A percentile compares a stretch with the other conserved stretches of the same genome.
These are phyloP conservation scores for Cyberlindnera euphorbiae DNA, from an alignment of 805 yeast species.

Conservation along the genomic window DNA sequence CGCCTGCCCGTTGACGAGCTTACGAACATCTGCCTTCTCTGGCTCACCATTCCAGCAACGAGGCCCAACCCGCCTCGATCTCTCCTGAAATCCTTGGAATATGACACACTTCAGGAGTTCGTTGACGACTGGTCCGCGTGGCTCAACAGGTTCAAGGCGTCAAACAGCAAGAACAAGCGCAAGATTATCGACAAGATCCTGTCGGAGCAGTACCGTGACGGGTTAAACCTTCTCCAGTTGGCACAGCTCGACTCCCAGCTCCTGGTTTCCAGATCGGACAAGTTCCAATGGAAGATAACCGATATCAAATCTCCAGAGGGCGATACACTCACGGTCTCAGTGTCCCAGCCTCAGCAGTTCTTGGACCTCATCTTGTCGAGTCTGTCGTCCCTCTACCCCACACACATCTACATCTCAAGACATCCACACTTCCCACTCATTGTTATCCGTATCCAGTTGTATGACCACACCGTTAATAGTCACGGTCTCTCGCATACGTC, in stretches of 20 bases:
- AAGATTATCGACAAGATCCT: conserved; percentile 21
- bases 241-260: conserved; percentile 68
- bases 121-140: conserved; percentile 8
- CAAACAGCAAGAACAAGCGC: conserved; percentile 9
- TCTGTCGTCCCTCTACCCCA: conserved; percentile 47
- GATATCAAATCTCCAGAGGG: conserved; percentile 24
- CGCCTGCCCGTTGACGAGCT: conserved; percentile 20
- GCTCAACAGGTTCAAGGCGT: conserved; percentile 7
- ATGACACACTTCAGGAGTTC: conserved; percentile 6
- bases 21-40: conserved; percentile 19
- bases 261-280: conserved; percentile 52
- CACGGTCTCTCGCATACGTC: not conserved
- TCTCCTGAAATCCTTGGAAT: conserved; percentile 8
- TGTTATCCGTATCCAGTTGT: conserved; percentile 62
- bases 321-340: conserved; percentile 27
- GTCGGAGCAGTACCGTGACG: conserved; percentile 42
- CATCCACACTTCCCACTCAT: conserved; percentile 61
- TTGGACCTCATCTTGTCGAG: conserved; percentile 42
- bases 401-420: conserved; percentile 61
- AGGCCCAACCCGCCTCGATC: conserved; percentile 14
- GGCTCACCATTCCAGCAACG: conserved; percentile 21
- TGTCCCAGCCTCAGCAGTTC: conserved; percentile 46
- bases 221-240: conserved; percentile 58
- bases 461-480: conserved; percentile 36
- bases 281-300: conserved; percentile 30